Evolutionary conservation across 371 early-diverging fungal genomes (phyloP).

Genomic region (Nosema muscidifuracis): DNA sequence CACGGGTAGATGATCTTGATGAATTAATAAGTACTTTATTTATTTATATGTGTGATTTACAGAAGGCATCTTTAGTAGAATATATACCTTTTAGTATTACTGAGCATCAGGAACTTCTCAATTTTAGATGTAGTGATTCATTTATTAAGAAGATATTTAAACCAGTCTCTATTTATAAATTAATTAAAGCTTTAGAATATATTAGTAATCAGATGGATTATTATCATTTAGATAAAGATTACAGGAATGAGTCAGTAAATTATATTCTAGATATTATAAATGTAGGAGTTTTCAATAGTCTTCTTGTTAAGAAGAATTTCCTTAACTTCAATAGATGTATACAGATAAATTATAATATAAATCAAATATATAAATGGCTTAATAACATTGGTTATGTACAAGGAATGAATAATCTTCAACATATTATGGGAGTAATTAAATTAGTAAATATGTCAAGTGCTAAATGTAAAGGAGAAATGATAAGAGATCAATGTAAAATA

Average conservation of each 20-base stretch:
- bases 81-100: conserved; percentile 38
- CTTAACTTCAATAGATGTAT: conserved; percentile 42
- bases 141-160: conserved; percentile 42
- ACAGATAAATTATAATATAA: conserved; percentile 52
- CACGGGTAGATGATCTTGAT: conserved; percentile 21
- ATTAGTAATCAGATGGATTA: conserved; percentile 26
- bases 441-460: conserved; percentile 29
- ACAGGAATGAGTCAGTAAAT: conserved; percentile 26
- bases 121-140: conserved; percentile 37
- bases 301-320: conserved; percentile 47
- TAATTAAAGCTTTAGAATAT: conserved; percentile 40
- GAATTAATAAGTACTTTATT: conserved; percentile 30
- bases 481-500: conserved; percentile 25
- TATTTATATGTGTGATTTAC: conserved; percentile 22
- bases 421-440: conserved; percentile 32
- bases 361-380: conserved; percentile 49
- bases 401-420: conserved; percentile 26
- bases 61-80: conserved; percentile 1
- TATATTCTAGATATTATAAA: conserved; percentile 42
- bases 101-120: conserved; percentile 53
- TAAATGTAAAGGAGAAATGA: background rate
- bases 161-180: conserved; percentile 18
- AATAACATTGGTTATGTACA: conserved; percentile 32
- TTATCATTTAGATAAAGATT: conserved; percentile 41
- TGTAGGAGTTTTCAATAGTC: conserved; percentile 33